A percentile compares a stretch with the other conserved stretches of the same genome.
phyloP scores from a whole-genome alignment of 1,284 basidiomycete species.

The Phellopilus nigrolimitatus region DNA sequence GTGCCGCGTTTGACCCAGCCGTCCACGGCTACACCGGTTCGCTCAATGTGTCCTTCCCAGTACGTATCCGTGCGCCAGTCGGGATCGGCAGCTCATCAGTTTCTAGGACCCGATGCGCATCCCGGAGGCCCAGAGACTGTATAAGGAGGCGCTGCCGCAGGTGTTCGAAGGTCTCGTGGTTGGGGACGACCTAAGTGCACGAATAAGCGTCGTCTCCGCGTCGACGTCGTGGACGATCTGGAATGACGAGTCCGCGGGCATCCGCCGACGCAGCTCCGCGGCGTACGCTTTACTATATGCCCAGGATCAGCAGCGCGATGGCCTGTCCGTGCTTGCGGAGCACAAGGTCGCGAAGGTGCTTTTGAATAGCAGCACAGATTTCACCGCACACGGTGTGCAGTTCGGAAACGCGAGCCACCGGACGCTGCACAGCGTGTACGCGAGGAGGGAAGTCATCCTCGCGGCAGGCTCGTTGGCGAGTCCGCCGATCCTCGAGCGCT shows the following conservation, averaged over 20 bases:
- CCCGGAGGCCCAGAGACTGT: slow-evolving; percentile 22
- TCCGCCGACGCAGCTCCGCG: slow-evolving; percentile 33
- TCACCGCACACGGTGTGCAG: slow-evolving; percentile 24
- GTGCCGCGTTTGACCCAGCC: slow-evolving; percentile 21
- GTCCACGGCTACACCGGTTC: slow-evolving; percentile 24
- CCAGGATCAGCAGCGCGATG: slow-evolving; percentile 27
- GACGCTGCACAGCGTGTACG: slow-evolving; percentile 21
- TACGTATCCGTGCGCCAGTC: background rate
- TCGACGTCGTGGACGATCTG: slow-evolving; percentile 27
- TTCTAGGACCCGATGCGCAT: slow-evolving; percentile 24
- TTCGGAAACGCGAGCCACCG: slow-evolving; percentile 22
- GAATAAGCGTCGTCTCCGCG: slow-evolving; percentile 20
- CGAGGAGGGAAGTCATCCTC: slow-evolving; percentile 25
- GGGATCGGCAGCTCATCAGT: background rate
- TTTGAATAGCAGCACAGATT: slow-evolving; percentile 23
- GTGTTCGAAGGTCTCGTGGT: slow-evolving; percentile 21
- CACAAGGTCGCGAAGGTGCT: slow-evolving; percentile 30
- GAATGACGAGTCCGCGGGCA: slow-evolving; percentile 22
- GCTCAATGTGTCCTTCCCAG: slow-evolving; percentile 25
- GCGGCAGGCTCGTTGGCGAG: slow-evolving; percentile 24
- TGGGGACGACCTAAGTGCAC: slow-evolving; percentile 23
- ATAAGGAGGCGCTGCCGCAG: slow-evolving; percentile 24
- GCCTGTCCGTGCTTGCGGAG: slow-evolving; percentile 32
- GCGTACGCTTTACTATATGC: slow-evolving; percentile 38
- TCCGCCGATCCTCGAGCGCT: slow-evolving; percentile 26